Evolutionary conservation across 2,329 filamentous ascomycete genomes (phyloP), one percentile per base, ranked within the genome.

Genomic region (Diaporthe vaccinii): DNA sequence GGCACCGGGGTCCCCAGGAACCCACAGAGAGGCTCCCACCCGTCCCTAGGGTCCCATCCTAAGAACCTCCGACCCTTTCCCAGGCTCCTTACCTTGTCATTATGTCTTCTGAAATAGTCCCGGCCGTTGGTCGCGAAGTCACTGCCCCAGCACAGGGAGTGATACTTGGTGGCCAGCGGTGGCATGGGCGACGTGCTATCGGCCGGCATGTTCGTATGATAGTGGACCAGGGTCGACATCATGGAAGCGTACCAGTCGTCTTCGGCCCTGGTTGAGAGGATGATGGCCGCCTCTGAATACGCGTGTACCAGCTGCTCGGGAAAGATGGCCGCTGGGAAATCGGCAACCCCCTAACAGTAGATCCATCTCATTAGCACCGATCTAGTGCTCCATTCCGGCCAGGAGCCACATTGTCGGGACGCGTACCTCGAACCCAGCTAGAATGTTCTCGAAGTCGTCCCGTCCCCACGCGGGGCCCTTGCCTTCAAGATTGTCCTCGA

Each of bases 251-350:
- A 86, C 91, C 91, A 92, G 68, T 87, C 86, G 78, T 91, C 87
- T 20, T 91, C 88, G 65, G 91, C 87, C 31, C 90, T 86, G 49
- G 86, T 89, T 3, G 89, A 90, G 75, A 92, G 82, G 62, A 93
- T 88, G 76, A 92, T 86, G 82, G 91, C 90, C 22, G 91, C 90
- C 70, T 92, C 89, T 6, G 91, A 91, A 80, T 93, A 92, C 17
- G 90, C 89, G 76, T 88, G 86, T 59, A 91, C 89, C 59, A 93
- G 84, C 80, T 93, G 90, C 78, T 88, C 86, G 17, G 89, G 87
- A 79, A 93, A 82, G 57, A 83, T 80, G 71, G 80, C 77, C 20
- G 80, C 78, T 8, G 82, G 82, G 68, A 81, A 82, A 76, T 83
- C 82, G 57, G 82, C 78, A 14, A 80, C 73, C 44, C 77, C 79